phyloP scores from a whole-genome alignment of 2,329 filamentous ascomycete species.

The Trichoderma brevicompactum region DNA sequence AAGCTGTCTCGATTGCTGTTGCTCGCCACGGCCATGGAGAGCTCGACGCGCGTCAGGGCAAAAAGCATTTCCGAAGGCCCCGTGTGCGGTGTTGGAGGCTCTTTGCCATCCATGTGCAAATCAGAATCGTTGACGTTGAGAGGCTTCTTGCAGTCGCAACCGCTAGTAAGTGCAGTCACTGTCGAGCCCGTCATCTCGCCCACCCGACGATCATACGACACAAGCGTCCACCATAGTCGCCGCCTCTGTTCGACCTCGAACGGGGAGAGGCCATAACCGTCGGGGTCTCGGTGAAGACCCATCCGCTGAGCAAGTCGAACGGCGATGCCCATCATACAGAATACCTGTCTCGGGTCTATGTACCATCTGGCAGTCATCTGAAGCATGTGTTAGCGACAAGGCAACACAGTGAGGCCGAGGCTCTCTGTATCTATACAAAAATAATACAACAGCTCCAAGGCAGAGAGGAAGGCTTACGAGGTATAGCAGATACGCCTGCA shows the following conservation, averaged over 20 bases:
- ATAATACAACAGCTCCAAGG: not conserved
- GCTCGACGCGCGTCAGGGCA: conserved; percentile 59
- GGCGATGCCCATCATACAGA: conserved; percentile 63
- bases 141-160: conserved; percentile 59
- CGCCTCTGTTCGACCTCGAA: conserved; percentile 74
- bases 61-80: conserved; percentile 66
- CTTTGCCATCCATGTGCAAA: conserved; percentile 61
- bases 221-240: conserved; percentile 73
- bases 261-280: conserved; percentile 54
- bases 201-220: conserved; percentile 70
- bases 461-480: conserved; percentile 53
- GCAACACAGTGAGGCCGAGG: too few species aligned
- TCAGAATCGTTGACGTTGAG: conserved; percentile 67
- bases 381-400: not conserved
- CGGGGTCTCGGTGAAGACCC: conserved; percentile 68
- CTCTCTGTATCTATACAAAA: not conserved
- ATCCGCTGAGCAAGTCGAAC: conserved; percentile 70
- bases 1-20: conserved; percentile 48
- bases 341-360: conserved; percentile 59
- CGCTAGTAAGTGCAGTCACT: conserved; percentile 59
- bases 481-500: conserved; percentile 71
- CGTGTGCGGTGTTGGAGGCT: conserved; percentile 52
- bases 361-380: conserved; percentile 56
- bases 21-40: conserved; percentile 58
- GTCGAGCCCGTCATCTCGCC: conserved; percentile 67